Evolutionary conservation across 495 filamentous ascomycete genomes (phyloP).

Genomic region (Lentithecium fluviatile): DNA sequence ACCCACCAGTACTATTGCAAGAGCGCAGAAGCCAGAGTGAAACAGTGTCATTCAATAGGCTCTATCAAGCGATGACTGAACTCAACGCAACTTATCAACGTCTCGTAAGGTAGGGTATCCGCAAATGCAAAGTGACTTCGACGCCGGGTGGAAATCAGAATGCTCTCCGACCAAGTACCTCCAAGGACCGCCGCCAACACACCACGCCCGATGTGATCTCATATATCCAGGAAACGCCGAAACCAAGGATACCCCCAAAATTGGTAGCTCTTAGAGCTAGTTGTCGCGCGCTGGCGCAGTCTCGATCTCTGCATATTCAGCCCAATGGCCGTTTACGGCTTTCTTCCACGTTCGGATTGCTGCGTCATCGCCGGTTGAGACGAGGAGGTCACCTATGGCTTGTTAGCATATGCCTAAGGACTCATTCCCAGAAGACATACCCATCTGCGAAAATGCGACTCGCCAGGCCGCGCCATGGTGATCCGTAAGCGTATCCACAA

Average conservation of each 20-base stretch:
- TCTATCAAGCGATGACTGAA: neutral
- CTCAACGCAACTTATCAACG: neutral
- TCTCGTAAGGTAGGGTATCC: constrained; percentile 26
- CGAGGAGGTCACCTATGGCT: constrained; percentile 38
- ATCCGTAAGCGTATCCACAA: constrained; percentile 40
- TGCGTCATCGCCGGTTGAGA: constrained; percentile 44
- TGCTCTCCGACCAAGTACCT: neutral
- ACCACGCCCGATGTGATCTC: neutral
- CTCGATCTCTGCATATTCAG: constrained; percentile 35
- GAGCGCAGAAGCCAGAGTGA: no score
- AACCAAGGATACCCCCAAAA: neutral
- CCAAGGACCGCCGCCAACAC: constrained; percentile 1
- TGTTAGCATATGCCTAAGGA: constrained; percentile 4
- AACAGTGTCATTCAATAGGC: neutral
- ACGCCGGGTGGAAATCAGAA: constrained; percentile 9
- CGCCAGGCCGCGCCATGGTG: constrained; percentile 47
- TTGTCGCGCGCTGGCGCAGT: constrained; percentile 5
- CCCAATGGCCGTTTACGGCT: constrained; percentile 35
- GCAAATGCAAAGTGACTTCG: constrained; percentile 8
- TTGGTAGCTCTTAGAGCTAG: neutral
- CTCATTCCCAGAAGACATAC: constrained; percentile 23
- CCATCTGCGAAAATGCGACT: constrained; percentile 42
- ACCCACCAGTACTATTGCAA: no score
- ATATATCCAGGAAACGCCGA: neutral
- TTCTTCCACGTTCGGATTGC: constrained; percentile 42